A percentile compares a stretch with the other conserved stretches of the same genome.
Conservation (phyloP, 495 filamentous ascomycete genomes). For the Tuber microsphaerosporum region DNA sequence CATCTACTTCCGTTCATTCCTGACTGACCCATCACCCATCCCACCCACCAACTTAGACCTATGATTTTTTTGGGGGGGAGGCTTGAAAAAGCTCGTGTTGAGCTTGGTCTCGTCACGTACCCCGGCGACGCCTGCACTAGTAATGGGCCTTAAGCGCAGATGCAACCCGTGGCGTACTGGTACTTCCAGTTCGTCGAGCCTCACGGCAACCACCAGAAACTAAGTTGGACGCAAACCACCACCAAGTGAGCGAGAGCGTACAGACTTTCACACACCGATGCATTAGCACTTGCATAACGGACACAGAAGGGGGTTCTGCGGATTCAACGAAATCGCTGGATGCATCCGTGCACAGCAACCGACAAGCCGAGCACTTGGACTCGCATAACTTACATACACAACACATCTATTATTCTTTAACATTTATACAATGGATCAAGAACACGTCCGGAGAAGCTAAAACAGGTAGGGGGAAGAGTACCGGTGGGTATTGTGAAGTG, state of each 20-base stretch:
- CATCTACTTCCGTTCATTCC: neutral
- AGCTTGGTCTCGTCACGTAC: neutral
- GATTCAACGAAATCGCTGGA: neutral
- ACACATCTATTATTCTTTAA: neutral
- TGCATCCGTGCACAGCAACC: neutral
- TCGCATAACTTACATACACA: neutral
- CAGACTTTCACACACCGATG: neutral
- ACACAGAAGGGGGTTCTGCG: neutral
- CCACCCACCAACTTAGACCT: constrained; percentile 1
- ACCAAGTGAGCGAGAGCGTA: neutral
- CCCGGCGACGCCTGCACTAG: neutral
- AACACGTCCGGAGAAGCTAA: constrained; percentile 18
- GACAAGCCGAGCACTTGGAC: neutral
- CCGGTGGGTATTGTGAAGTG: neutral
- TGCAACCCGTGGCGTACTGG: neutral
- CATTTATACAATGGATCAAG: neutral
- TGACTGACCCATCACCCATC: neutral
- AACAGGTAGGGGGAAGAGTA: constrained; percentile 26
- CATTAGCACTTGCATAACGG: neutral
- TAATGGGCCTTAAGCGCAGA: neutral
- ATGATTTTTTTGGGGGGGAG: neutral
- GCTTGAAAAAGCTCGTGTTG: neutral
- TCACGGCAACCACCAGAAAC: neutral
- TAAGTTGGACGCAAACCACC: neutral
- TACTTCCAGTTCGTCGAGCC: neutral